A percentile compares a stretch with the other conserved stretches of the same genome.
phyloP scores from a whole-genome alignment of 257 asterid species.

The Fraxinus anomala region DNA sequence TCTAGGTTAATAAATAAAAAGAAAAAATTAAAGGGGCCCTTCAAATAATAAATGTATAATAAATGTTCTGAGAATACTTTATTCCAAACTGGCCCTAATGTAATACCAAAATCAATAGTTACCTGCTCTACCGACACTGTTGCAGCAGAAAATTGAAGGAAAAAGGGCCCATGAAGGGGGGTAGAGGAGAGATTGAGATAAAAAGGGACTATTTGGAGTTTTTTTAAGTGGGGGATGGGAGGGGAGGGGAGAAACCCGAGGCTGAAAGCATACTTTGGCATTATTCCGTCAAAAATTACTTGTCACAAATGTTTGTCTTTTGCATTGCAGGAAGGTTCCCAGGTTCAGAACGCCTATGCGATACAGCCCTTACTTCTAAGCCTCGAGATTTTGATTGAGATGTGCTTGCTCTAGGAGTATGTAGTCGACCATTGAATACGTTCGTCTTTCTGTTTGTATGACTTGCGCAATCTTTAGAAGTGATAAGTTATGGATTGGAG shows the following conservation, averaged over 20 bases:
- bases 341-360: conserved; percentile 69
- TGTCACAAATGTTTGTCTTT: conserved; percentile 11
- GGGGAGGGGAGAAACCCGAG: background rate
- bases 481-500: conserved; percentile 26
- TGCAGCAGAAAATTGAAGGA: no score
- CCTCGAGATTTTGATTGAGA: conserved; percentile 9
- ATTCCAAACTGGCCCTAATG: no score
- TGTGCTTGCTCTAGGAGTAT: background rate
- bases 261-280: background rate
- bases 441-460: background rate
- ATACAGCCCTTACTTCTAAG: conserved; percentile 63
- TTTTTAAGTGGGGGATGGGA: no score
- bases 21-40: background rate
- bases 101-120: no score
- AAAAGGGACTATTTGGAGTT: no score
- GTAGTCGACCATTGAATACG: conserved; percentile 6
- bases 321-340: conserved; percentile 61
- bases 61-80: no score
- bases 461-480: conserved; percentile 4
- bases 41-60: no score
- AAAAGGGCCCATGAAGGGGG: no score
- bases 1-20: background rate
- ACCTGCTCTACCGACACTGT: no score
- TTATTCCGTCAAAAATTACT: background rate
- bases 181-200: no score